Conservation (phyloP, 2,329 filamentous ascomycete species). For the Trichoderma guizhouense region DNA sequence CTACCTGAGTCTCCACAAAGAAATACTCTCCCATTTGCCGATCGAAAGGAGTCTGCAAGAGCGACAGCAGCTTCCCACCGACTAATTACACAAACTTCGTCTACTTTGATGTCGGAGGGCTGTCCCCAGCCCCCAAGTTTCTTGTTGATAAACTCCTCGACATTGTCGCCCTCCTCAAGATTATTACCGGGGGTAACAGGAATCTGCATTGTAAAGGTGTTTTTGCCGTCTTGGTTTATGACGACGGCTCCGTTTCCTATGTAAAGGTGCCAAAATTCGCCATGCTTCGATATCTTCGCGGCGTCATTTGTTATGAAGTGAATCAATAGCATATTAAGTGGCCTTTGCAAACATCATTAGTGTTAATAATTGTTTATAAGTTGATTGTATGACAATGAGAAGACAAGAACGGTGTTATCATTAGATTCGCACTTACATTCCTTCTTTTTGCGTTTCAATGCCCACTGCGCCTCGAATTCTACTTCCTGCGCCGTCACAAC, state of each 20-base stretch:
- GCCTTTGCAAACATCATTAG: neutral
- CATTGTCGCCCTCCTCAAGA: neutral
- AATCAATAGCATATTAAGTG: neutral
- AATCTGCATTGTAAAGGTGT: neutral
- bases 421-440: neutral
- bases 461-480: neutral
- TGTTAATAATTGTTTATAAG: fast-evolving
- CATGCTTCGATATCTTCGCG: neutral
- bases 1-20: neutral
- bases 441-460: neutral
- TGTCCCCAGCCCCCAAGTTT: neutral
- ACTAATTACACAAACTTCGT: neutral
- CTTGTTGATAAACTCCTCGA: neutral
- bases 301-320: neutral
- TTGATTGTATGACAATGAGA: neutral
- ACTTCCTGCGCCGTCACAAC: neutral
- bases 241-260: neutral
- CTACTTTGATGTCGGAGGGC: neutral
- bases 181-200: neutral
- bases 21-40: neutral
- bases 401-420: neutral
- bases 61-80: neutral
- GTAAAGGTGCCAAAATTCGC: neutral
- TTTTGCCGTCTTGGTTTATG: neutral
- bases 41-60: neutral